phyloP scores from a whole-genome alignment of 2,329 filamentous ascomycete species.

The Penicillium sclerotigenum region DNA sequence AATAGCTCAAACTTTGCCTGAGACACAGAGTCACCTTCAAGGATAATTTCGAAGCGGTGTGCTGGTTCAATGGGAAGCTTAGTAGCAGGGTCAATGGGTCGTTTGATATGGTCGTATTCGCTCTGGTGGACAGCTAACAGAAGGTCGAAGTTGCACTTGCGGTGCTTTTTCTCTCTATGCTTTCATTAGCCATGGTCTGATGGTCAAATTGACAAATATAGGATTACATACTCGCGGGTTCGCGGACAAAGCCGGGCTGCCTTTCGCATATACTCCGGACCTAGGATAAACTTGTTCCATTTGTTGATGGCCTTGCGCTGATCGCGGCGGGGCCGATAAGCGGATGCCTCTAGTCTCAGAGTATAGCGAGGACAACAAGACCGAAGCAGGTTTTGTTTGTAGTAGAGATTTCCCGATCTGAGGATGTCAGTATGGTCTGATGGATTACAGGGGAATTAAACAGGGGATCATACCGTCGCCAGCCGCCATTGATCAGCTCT shows the following conservation, averaged over 20 bases:
- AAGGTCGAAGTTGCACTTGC: conserved; percentile 46
- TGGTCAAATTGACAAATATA: not conserved
- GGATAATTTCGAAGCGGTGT: conserved; percentile 48
- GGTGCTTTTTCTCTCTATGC: conserved; percentile 43
- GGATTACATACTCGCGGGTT: conserved; percentile 41
- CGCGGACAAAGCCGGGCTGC: conserved; percentile 46
- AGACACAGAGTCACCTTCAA: conserved; percentile 48
- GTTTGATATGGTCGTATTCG: conserved; percentile 45
- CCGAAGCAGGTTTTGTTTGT: conserved; percentile 58
- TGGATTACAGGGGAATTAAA: not conserved
- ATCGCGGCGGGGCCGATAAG: conserved; percentile 45
- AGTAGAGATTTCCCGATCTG: conserved; percentile 50
- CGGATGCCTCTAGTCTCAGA: conserved; percentile 45
- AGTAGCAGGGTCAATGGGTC: conserved; percentile 45
- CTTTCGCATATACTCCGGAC: conserved; percentile 47
- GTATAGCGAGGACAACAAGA: conserved; percentile 86
- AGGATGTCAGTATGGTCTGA: conserved; percentile 7
- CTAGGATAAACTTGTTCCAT: conserved; percentile 49
- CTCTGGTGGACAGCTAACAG: conserved; percentile 41
- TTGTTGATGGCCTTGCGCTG: conserved; percentile 49
- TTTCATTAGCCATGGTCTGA: conserved; percentile 8
- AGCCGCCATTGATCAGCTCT: conserved; percentile 47
- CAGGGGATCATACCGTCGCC: conserved; percentile 42
- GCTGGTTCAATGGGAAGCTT: conserved; percentile 47
- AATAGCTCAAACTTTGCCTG: conserved; percentile 49